Percentiles rank a stretch among this genome's conserved stretches.
Evolutionary conservation across 805 yeast species (phyloP).

Genomic region (Cyberlindnera bimundalis): DNA sequence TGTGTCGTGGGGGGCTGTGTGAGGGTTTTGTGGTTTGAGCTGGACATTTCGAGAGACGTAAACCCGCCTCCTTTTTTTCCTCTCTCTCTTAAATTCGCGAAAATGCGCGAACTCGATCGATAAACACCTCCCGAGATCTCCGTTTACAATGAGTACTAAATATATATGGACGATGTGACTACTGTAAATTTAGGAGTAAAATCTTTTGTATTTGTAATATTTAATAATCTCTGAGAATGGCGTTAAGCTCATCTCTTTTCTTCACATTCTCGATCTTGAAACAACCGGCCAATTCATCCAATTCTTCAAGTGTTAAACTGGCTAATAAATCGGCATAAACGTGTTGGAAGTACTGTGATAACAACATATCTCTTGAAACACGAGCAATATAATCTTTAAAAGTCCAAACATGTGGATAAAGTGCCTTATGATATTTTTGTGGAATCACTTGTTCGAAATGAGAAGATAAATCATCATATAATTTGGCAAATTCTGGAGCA

Average conservation of each 20-base stretch:
- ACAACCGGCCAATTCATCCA: conserved; percentile 48
- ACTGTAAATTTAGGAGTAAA: no score
- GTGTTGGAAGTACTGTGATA: conserved; percentile 41
- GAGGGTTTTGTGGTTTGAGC: no score
- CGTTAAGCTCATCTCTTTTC: conserved; percentile 42
- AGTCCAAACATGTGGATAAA: conserved; percentile 42
- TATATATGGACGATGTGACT: no score
- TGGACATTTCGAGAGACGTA: neutral
- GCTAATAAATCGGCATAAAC: conserved; percentile 45
- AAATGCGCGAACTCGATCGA: neutral
- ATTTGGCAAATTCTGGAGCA: conserved; percentile 35
- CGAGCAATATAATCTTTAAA: conserved; percentile 36
- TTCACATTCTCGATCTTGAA: conserved; percentile 46
- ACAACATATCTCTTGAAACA: conserved; percentile 42
- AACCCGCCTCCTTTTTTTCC: conserved; percentile 1
- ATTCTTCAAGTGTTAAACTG: conserved; percentile 40
- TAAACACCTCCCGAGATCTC: no score
- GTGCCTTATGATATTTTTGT: conserved; percentile 35
- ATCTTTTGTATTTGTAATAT: neutral
- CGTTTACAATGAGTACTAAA: no score
- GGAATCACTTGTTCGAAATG: conserved; percentile 41
- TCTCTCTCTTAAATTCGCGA: neutral
- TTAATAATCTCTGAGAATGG: conserved; percentile 18
- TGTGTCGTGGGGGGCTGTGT: no score
- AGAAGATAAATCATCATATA: conserved; percentile 34